phyloP scores from a whole-genome alignment of 352 stramenopile species.

The Lagenidium sp. region DNA sequence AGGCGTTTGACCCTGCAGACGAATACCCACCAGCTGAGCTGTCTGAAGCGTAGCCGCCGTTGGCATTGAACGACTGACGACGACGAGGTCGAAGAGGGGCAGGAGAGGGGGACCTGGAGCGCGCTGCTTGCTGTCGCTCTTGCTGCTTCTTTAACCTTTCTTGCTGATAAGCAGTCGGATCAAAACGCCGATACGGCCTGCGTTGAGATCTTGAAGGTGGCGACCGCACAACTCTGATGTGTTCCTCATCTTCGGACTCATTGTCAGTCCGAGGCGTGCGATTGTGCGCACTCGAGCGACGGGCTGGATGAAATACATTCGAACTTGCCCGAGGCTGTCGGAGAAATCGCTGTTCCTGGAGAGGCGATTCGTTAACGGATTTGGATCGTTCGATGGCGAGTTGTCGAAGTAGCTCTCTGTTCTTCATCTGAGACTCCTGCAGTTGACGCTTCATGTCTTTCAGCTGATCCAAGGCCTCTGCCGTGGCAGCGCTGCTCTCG shows the following conservation, averaged over 20 bases:
- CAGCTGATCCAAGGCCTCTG: slow-evolving; percentile 50
- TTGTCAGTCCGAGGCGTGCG: too few species aligned
- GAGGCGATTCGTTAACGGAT: too few species aligned
- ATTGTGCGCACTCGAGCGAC: too few species aligned
- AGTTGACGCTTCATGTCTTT: slow-evolving; percentile 47
- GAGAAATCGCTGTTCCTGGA: too few species aligned
- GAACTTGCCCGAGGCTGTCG: too few species aligned
- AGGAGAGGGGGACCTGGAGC: slow-evolving; percentile 24
- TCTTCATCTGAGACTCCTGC: slow-evolving; percentile 62
- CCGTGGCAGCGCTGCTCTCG: slow-evolving; percentile 34
- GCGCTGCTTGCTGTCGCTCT: slow-evolving; percentile 22
- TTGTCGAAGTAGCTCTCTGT: slow-evolving; percentile 63
- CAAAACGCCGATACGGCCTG: slow-evolving; percentile 51
- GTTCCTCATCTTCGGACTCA: slow-evolving; percentile 11
- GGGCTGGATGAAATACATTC: too few species aligned
- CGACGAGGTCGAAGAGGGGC: slow-evolving; percentile 3
- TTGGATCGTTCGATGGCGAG: slow-evolving; percentile 55
- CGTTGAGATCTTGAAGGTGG: too few species aligned
- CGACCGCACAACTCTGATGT: too few species aligned
- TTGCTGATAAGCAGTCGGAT: slow-evolving; percentile 75
- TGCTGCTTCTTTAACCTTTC: slow-evolving; percentile 62
- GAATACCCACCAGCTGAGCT: slow-evolving; percentile 59
- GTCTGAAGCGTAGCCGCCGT: slow-evolving; percentile 49
- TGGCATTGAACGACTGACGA: neutral
- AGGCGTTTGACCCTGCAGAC: slow-evolving; percentile 42